A percentile compares a stretch with the other conserved stretches of the same genome.
phyloP scores from a whole-genome alignment of 257 asterid species.

The Lithospermum erythrorhizon region DNA sequence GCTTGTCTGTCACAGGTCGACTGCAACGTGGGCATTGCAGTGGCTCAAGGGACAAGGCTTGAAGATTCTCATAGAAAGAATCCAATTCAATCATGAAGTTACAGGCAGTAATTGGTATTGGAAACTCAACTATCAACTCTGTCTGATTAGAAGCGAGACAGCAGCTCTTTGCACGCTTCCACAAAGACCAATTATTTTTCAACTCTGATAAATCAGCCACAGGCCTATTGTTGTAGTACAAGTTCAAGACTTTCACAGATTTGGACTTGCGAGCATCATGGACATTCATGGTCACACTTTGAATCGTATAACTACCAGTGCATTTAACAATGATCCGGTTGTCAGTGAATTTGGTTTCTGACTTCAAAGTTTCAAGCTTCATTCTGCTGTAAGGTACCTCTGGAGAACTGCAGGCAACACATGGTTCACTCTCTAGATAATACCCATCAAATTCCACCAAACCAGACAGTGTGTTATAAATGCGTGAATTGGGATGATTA shows the following conservation, averaged over 20 bases:
- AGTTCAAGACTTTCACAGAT: slow-evolving; percentile 92
- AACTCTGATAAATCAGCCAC: slow-evolving; percentile 95
- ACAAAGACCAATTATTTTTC: slow-evolving; percentile 91
- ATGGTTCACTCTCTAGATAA: slow-evolving; percentile 99
- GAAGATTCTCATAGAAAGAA: slow-evolving; percentile 94
- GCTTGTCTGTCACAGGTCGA: slow-evolving; percentile 95
- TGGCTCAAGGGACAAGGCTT: slow-evolving; percentile 97
- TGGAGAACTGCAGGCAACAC: slow-evolving; percentile 99
- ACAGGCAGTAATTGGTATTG: slow-evolving; percentile 91
- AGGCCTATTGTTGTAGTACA: slow-evolving; percentile 97
- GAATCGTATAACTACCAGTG: slow-evolving; percentile 98
- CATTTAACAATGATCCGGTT: slow-evolving; percentile 97
- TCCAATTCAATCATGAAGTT: slow-evolving; percentile 98
- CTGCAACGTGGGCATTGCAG: slow-evolving; percentile 98
- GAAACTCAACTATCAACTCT: slow-evolving; percentile 93
- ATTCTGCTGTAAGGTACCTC: slow-evolving; percentile 97
- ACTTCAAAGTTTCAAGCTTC: slow-evolving; percentile 94
- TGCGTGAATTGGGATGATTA: slow-evolving; percentile 98
- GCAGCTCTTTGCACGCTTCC: slow-evolving; percentile 98
- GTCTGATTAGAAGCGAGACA: slow-evolving; percentile 91
- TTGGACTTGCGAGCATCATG: slow-evolving; percentile 98
- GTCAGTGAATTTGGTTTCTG: slow-evolving; percentile 97
- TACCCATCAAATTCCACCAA: slow-evolving; percentile 99
- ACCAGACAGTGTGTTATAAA: slow-evolving; percentile 90
- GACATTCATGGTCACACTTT: slow-evolving; percentile 93